Evolutionary conservation across 176 grass and related monocot genomes (phyloP), one percentile per base, ranked within the genome.

Genomic region (Pontederia crassipes): DNA sequence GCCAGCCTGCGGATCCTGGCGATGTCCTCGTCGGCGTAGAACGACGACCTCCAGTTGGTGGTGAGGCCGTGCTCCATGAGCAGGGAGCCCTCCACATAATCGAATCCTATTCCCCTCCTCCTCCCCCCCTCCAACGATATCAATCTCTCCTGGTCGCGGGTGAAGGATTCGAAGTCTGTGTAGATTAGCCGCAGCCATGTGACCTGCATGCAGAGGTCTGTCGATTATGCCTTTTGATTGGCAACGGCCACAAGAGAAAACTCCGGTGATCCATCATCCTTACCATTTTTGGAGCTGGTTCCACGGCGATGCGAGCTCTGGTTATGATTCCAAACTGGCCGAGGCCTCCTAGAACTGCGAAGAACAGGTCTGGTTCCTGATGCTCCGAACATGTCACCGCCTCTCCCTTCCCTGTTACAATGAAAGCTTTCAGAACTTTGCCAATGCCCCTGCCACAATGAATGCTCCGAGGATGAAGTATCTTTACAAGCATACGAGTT

Each of bases 251-350:
- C 20, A 24, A 24, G 20, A 24, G 20, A 24, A 24, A 24, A 24
- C 20, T 24, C 20, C 20, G 0, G 20, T 24, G 20, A 24, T 24
- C 32, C 32, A 59, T 59, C 12, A 59, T 4, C 9, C n/a, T 59
- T 61, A 61, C 58, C 28, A 61, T 51, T 49, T 40, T 61, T 17
- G 82, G 88, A 24, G 88, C 77, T 7, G 72, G 73, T 18, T 11
- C 57, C 3, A 91, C 65, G 28, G 48, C 55, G 12, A 91, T 78
- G 46, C 88, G 83, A 68, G 83, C 88, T 12, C 88, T 71, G 27
- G 88, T 83, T 13, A 91, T 81, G 46, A 91, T 10, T 5, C 88
- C 88, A 48, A 91, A 91, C 65, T 91, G 88, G 0, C 79, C 88
- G 28, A 91, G 77, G 17, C 79, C 83, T 20, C 88, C 88, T n/a